Base-by-base conservation (phyloP, 2,329 filamentous ascomycete genomes). In the Ophiostoma montium region DNA sequence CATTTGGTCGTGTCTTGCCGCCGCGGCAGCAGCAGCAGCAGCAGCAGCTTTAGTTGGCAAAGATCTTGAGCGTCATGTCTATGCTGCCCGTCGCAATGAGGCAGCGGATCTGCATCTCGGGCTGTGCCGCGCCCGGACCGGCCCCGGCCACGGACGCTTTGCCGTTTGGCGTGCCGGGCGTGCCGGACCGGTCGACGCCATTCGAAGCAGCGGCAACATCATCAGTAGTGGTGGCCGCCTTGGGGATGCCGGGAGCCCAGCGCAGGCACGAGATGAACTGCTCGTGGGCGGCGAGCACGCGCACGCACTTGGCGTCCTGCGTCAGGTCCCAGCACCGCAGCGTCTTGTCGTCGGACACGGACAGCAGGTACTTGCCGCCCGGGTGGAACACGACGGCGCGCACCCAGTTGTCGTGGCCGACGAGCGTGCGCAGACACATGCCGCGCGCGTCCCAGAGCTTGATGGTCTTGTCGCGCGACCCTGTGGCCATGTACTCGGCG, bases 351-450 rank as follows among this genome's bases (percentile, higher is more conserved):
- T 96, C 90, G 15, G 83, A 77, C 18, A 84, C 86, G 7, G 83
- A 89, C 6, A 96, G 67, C 1, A 96, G 73, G 59, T 92, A 95
- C 65, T 90, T 94, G 39, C 90, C 90, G 9, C 86, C 85, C 0
- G 90, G 90, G 59, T 95, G 90, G 63, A 95, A 96, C 10, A 87
- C 80, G 6, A 95, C 66, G 1, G 76, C 84, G 31, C 87, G 80
- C 9, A 96, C 79, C 90, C 90, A 96, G 62, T 95, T 95, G 63
- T 95, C 89, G 62, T 95, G 90, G 2, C 90, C 90, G 1, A 80
- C 68, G 1, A 96, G 70, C 0, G 84, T 92, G 63, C 87, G 90
- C 61, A 95, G 80, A 55, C 86, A 78, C 11, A 82, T 87, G 31
- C 90, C 90, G 48, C 87, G 77, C 11, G 82, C 76, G 62, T 95